Base-by-base conservation (phyloP, 2,329 filamentous ascomycete species). In the Alternaria dauci region DNA sequence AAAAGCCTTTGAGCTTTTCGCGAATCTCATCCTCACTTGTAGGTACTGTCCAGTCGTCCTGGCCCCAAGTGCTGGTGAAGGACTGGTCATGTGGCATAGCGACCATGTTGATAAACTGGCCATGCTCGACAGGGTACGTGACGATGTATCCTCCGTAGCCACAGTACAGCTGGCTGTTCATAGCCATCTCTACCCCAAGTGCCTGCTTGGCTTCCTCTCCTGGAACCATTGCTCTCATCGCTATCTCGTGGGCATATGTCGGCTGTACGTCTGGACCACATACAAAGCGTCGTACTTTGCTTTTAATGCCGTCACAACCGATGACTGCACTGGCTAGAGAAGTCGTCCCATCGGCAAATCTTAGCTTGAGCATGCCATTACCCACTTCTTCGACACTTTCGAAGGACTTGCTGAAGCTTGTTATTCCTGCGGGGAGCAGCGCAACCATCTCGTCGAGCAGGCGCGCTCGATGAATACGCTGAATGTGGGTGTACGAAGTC, bases 241-340 rank as follows among this genome's bases (percentile, higher is more conserved):
- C 88, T 71, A 85, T 85, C 64, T 88, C 86, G 47, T 83, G 77
- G 3, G 81, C 82, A 70, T 86, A 90, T 5, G 74, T 71, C 0
- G 86, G 79, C 51, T 81, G 68, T 0, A 82, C 75, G 11, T 79
- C 76, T n/a, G 65, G 51, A 2, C 84, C 85, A 9, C 88, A 77
- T 11, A 90, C 71, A 26, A 84, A 73, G 43, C 81, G 70, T 16
- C 88, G 80, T 2, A 85, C 80, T 8, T 79, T 78, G 2, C 86
- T 88, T 71, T 85, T 86, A 67, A 90, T 87, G 2, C 88, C 88
- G 71, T 90, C 88, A 70, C 86, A 89, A 18, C 86, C 88, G 58
- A 90, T 81, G 0, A 87, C 82, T 1, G 81, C 77, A 63, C 78
- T 79, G 6, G 81, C 80, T 16, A 75, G 61, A 0, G 75, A 81